These are phyloP conservation scores for Pyricularia sp. DNA, from an alignment of 2,329 filamentous ascomycete genomes.

Conservation along the genomic window DNA sequence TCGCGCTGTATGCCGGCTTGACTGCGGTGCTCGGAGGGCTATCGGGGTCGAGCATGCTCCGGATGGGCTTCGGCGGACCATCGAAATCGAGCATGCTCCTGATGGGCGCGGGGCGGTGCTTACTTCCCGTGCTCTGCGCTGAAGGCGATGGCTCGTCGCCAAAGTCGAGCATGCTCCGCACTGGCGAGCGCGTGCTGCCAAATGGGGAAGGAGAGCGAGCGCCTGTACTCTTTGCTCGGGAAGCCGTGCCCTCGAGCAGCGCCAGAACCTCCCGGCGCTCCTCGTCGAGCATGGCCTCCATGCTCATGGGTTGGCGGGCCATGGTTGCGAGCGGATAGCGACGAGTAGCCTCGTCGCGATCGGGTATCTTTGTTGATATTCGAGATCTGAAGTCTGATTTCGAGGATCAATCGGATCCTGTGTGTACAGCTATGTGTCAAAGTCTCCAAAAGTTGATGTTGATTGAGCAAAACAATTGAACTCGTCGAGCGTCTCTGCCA, in stretches of 20 bases:
- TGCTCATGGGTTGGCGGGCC: slow-evolving; percentile 46
- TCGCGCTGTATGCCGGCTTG: slow-evolving; percentile 26
- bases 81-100: slow-evolving; percentile 54
- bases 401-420: not conserved
- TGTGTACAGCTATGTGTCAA: not conserved
- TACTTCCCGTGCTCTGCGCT: slow-evolving; percentile 12
- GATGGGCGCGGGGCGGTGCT: slow-evolving; percentile 34
- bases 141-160: slow-evolving; percentile 22
- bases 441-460: not conserved
- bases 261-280: slow-evolving; percentile 62
- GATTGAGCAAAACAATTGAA: not conserved
- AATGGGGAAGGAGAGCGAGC: slow-evolving; percentile 40
- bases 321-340: slow-evolving; percentile 11
- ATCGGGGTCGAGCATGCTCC: slow-evolving; percentile 41
- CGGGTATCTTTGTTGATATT: not conserved
- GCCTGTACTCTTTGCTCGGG: slow-evolving; percentile 10
- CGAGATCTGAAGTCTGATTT: not conserved
- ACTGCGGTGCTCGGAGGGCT: slow-evolving; percentile 17
- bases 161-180: slow-evolving; percentile 55
- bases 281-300: slow-evolving; percentile 65
- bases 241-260: slow-evolving; percentile 41
- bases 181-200: slow-evolving; percentile 47
- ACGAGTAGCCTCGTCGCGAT: not conserved
- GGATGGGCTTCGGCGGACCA: slow-evolving; percentile 25
- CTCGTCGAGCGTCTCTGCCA: not conserved